These are phyloP conservation scores for Oryza meridionalis DNA, from an alignment of 176 grass and related monocot species.

Conservation along the genomic window DNA sequence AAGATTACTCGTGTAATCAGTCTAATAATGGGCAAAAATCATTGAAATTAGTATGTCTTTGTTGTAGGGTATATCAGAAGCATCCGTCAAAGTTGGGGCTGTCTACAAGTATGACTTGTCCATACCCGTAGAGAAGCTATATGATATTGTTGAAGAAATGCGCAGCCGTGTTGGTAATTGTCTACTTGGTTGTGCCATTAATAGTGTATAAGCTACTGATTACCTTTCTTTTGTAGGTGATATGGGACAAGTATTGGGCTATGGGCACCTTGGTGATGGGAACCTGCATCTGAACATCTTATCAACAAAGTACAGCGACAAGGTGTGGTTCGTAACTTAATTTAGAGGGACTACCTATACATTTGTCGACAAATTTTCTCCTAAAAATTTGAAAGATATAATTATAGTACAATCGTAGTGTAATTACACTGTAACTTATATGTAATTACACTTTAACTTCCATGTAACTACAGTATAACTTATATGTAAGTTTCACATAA, in stretches of 20 bases:
- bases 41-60: not conserved
- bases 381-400: too few species aligned
- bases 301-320: conserved; percentile 69
- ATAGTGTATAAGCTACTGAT: conserved; percentile 9
- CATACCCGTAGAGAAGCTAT: conserved; percentile 78
- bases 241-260: conserved; percentile 71
- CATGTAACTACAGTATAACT: too few species aligned
- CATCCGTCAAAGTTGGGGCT: conserved; percentile 82
- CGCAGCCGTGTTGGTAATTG: conserved; percentile 69
- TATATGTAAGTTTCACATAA: too few species aligned
- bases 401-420: too few species aligned
- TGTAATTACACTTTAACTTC: too few species aligned
- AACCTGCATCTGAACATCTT: conserved; percentile 91
- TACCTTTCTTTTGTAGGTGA: conserved; percentile 56
- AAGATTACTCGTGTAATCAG: not conserved
- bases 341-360: too few species aligned
- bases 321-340: conserved; percentile 49
- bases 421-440: too few species aligned
- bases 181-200: conserved; percentile 6
- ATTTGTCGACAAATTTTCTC: too few species aligned
- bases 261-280: conserved; percentile 95
- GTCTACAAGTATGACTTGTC: conserved; percentile 97
- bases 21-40: not conserved
- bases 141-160: conserved; percentile 96
- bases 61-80: conserved; percentile 86